Percentiles rank a stretch among this genome's conserved stretches.
phyloP scores from a whole-genome alignment of 306 rosid genomes.

The Prinsepia uniflora region DNA sequence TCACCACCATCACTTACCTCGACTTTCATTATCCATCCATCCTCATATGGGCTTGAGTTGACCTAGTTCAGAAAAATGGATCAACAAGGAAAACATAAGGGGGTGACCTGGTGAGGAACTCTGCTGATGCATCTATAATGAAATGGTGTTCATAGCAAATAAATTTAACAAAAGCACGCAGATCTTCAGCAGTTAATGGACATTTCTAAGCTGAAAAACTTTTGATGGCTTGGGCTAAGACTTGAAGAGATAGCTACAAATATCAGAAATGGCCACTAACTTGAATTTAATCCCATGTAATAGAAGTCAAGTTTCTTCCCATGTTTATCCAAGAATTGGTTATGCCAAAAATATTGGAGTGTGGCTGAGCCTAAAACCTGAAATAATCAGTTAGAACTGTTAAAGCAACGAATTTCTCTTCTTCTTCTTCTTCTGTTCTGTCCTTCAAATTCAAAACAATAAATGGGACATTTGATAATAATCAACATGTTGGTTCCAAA shows the following conservation, averaged over 20 bases:
- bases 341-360: not conserved
- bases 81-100: not conserved
- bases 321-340: not conserved
- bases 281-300: not conserved
- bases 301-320: not conserved
- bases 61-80: slow-evolving; percentile 36
- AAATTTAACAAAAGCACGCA: not conserved
- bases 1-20: slow-evolving; percentile 51
- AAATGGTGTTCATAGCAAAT: not conserved
- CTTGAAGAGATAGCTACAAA: not conserved
- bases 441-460: not conserved
- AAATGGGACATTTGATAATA: not conserved
- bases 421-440: too few relatives aligned
- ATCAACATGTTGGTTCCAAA: not conserved
- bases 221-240: not conserved
- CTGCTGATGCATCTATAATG: not conserved
- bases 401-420: not conserved
- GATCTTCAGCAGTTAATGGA: not conserved
- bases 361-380: not conserved
- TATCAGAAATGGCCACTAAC: not conserved
- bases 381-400: not conserved
- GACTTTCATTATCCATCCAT: slow-evolving; percentile 90
- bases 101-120: not conserved
- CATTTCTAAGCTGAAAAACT: not conserved
- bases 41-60: slow-evolving; percentile 74